Percentiles rank a stretch among this genome's conserved stretches.
phyloP scores from a whole-genome alignment of 768 basidiomycete species.

The Termitomyces sp. region DNA sequence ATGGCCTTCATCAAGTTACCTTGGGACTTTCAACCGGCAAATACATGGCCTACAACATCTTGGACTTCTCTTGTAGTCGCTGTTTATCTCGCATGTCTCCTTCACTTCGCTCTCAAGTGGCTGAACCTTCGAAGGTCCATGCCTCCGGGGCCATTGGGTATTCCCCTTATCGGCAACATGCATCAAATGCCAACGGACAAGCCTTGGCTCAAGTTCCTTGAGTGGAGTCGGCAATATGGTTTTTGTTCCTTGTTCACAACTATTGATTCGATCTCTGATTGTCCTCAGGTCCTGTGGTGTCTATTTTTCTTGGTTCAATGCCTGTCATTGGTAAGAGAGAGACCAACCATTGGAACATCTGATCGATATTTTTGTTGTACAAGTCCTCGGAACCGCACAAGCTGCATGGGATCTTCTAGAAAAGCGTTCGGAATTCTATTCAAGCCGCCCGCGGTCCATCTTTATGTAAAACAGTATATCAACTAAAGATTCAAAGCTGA shows the following conservation, averaged over 20 bases:
- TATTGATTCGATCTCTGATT: neutral
- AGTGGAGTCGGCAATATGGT: conserved; percentile 44
- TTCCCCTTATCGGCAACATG: conserved; percentile 40
- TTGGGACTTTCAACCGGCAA: neutral
- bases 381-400: conserved; percentile 39
- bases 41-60: neutral
- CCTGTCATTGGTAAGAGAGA: conserved; percentile 31
- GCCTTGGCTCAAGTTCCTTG: conserved; percentile 43
- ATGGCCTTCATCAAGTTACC: neutral
- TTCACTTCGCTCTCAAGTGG: conserved; percentile 23
- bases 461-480: conserved; percentile 24
- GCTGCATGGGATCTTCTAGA: conserved; percentile 43
- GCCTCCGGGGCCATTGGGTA: conserved; percentile 40
- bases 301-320: conserved; percentile 34
- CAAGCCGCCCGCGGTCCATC: conserved; percentile 40
- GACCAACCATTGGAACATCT: neutral
- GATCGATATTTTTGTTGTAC: neutral
- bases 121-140: conserved; percentile 24
- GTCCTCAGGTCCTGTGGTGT: conserved; percentile 31
- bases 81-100: conserved; percentile 12
- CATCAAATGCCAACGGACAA: conserved; percentile 37
- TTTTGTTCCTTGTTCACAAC: neutral
- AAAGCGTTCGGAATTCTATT: conserved; percentile 40
- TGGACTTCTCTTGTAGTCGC: neutral
- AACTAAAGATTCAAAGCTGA: neutral